Evolutionary conservation across 78 protist species (phyloP).

Genomic region (Emiliania huxleyi): DNA sequence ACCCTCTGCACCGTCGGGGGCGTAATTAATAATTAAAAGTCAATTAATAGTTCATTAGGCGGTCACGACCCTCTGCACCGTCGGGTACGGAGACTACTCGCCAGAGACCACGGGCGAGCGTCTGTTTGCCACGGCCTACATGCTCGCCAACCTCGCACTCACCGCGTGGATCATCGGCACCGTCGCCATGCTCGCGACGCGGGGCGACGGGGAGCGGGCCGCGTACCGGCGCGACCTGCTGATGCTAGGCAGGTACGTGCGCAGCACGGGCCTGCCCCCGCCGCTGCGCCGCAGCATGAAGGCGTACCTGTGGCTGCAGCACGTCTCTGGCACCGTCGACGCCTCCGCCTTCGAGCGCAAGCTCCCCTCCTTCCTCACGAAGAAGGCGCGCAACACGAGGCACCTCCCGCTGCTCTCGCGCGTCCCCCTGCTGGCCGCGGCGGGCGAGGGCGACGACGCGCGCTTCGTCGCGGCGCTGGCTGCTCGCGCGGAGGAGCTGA

Average conservation of each 20-base stretch:
- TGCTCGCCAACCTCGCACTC: background rate
- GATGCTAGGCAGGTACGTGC: background rate
- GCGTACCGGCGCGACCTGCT: background rate
- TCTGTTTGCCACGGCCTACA: background rate
- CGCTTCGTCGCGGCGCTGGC: background rate
- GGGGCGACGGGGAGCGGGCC: background rate
- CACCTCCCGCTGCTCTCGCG: background rate
- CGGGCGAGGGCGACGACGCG: background rate
- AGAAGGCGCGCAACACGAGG: background rate
- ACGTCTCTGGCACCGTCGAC: background rate
- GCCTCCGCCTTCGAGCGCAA: background rate
- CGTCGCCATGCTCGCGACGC: background rate
- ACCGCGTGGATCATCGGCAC: background rate
- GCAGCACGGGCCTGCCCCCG: background rate
- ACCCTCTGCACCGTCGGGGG: background rate
- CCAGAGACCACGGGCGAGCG: background rate
- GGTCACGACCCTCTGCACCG: background rate
- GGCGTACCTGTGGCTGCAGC: background rate
- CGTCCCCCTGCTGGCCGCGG: background rate
- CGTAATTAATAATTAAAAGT: no score
- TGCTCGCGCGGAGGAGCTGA: background rate
- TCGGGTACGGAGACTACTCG: background rate
- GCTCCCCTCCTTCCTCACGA: background rate
- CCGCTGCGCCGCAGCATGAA: background rate
- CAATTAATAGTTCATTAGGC: no score